Conservation (phyloP, 163 green algal genomes). For the Trebouxiophyceae sp. region DNA sequence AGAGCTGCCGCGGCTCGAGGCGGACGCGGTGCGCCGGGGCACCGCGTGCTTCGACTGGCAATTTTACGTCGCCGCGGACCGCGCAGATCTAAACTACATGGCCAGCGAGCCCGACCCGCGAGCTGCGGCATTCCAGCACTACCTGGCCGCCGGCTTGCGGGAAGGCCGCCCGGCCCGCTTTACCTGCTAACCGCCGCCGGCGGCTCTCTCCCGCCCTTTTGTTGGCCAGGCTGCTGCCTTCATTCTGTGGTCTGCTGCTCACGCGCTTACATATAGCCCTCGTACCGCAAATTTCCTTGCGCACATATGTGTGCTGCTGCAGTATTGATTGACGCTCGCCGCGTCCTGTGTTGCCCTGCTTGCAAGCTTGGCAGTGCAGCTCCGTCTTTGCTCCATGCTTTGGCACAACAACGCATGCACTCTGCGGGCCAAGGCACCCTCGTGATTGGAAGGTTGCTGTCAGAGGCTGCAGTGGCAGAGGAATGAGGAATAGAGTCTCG, state of each 20-base stretch:
- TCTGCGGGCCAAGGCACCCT: too few relatives aligned
- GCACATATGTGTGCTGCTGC: too few relatives aligned
- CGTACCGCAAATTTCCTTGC: background rate
- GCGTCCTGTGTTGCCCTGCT: too few relatives aligned
- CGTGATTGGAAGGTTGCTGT: too few relatives aligned
- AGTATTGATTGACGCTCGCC: too few relatives aligned
- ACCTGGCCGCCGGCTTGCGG: slow-evolving; percentile 21
- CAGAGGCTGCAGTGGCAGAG: too few relatives aligned
- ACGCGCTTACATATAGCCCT: background rate
- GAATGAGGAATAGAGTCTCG: too few relatives aligned
- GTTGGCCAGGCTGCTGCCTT: background rate
- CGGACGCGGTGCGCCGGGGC: slow-evolving; percentile 20
- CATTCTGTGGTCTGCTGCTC: background rate
- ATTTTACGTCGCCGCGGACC: slow-evolving; percentile 27
- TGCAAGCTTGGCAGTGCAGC: too few relatives aligned
- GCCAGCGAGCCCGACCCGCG: slow-evolving; percentile 13
- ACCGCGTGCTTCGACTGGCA: slow-evolving; percentile 29
- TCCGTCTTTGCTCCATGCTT: too few relatives aligned
- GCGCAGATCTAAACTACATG: slow-evolving; percentile 28
- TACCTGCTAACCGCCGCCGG: slow-evolving; percentile 4
- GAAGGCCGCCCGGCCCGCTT: slow-evolving; percentile 23
- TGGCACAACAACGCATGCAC: too few relatives aligned
- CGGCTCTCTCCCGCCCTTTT: slow-evolving; percentile 15
- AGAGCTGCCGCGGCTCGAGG: slow-evolving; percentile 6
- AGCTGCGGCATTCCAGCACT: slow-evolving; percentile 27